phyloP scores from a whole-genome alignment of 768 basidiomycete genomes.

The Mycena vulgaris region DNA sequence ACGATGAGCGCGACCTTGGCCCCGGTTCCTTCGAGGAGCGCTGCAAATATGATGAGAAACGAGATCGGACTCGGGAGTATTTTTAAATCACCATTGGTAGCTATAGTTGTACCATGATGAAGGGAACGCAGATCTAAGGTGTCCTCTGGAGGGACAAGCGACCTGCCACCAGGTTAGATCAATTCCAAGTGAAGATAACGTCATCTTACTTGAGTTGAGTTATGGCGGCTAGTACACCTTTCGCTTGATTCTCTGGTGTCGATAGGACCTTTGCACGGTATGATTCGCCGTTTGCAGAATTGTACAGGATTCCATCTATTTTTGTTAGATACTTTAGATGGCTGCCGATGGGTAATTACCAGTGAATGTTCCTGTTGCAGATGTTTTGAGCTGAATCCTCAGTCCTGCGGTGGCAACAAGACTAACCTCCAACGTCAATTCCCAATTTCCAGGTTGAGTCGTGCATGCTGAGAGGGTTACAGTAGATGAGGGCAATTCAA shows the following conservation, averaged over 20 bases:
- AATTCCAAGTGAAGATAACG: neutral
- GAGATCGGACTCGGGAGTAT: neutral
- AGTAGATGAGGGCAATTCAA: neutral
- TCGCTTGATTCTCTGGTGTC: slow-evolving; percentile 48
- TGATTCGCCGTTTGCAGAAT: slow-evolving; percentile 41
- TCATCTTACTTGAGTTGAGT: slow-evolving; percentile 35
- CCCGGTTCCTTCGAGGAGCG: slow-evolving; percentile 48
- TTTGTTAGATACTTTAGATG: slow-evolving; percentile 23
- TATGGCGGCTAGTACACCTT: slow-evolving; percentile 46
- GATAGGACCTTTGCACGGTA: slow-evolving; percentile 47
- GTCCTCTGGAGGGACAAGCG: slow-evolving; percentile 32
- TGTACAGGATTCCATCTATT: slow-evolving; percentile 46
- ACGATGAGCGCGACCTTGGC: slow-evolving; percentile 47
- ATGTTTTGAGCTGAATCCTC: slow-evolving; percentile 1
- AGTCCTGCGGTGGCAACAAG: neutral
- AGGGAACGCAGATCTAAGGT: slow-evolving; percentile 32
- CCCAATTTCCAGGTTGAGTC: slow-evolving; percentile 45
- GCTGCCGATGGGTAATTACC: slow-evolving; percentile 14
- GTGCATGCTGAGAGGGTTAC: slow-evolving; percentile 1
- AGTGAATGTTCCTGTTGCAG: slow-evolving; percentile 32
- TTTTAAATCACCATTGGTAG: slow-evolving; percentile 43
- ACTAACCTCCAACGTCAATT: slow-evolving; percentile 45
- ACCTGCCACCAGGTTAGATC: slow-evolving; percentile 23
- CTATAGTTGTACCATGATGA: slow-evolving; percentile 48
- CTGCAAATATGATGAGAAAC: slow-evolving; percentile 8